Base-by-base conservation (phyloP, 495 filamentous ascomycete species). In the Aspergillus diversus region DNA sequence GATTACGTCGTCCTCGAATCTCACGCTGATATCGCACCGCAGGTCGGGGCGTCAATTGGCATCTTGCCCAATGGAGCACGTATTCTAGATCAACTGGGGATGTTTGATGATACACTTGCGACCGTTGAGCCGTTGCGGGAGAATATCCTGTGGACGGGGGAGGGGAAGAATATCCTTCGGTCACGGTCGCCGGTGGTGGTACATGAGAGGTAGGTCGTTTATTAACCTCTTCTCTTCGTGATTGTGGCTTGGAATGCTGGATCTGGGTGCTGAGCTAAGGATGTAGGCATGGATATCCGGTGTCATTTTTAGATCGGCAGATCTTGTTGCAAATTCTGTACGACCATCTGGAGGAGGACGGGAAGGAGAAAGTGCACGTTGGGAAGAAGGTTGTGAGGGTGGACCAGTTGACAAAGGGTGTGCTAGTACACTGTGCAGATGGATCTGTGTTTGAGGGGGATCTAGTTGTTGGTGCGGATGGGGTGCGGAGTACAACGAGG, bases 1-100 rank as follows among this genome's bases (percentile, higher is more conserved):
- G 78, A 82, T 61, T 83, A 79, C 49, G 69, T 82, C n/a, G 61
- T 87, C 8, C 73, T 86, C 6, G 84, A 86, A 64, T 63, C 70
- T 9, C 63, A 69, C 9, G 37, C 60, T 3, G 70, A 75, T 5
- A 61, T 82, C 35, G 63, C 73, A 4, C 75, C 79, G 5, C 66
- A 78, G 27, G 59, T 74, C 4, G 83, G 82, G 3, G 71, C 77
- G 7, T 71, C 73, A 7, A 66, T 80, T 15, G 77, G 62, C 15
- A 68, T 78, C 16, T 66, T 66, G 7, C 71, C 68, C 21, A 51
- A 81, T 52, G 77, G 72, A 42, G 71, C 73, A 3, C 73, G 78
- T n/a, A 70, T 83, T 31, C 57, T 84, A 7, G 81, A 82, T 64
- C 84, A 87, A 65, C 59, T 86, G 1, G 81, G 73, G 73, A 65